These are phyloP conservation scores for Sporothrix euskadiensis DNA, from an alignment of 2,329 filamentous ascomycete genomes.

Conservation along the genomic window DNA sequence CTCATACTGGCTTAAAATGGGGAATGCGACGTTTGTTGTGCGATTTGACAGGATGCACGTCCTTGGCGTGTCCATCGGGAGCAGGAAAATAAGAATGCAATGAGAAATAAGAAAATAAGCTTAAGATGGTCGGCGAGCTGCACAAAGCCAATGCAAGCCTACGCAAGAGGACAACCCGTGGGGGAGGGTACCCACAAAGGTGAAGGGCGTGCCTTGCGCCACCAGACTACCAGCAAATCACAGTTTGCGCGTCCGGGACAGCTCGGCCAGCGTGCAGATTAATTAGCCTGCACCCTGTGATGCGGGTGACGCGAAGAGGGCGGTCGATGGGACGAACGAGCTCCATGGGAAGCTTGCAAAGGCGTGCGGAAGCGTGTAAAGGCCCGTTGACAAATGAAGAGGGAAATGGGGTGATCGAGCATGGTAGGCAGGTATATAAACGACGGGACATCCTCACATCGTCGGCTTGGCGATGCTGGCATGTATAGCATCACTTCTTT, in stretches of 20 bases:
- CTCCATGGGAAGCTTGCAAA: background rate
- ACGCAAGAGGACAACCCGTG: background rate
- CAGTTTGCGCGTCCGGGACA: conserved; percentile 3
- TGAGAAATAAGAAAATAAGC: background rate
- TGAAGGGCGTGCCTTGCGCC: conserved; percentile 1
- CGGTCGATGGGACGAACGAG: background rate
- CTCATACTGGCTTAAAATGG: conserved; percentile 21
- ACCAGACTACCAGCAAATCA: conserved; percentile 7
- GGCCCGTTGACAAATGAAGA: background rate
- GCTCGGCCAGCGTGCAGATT: conserved; percentile 10
- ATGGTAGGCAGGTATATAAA: background rate
- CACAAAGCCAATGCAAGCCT: background rate
- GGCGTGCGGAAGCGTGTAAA: background rate
- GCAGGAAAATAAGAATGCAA: background rate
- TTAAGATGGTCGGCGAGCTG: conserved; percentile 2
- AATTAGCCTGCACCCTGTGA: conserved; percentile 13
- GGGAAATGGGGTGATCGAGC: no score
- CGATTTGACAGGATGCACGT: background rate
- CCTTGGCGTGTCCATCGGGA: background rate
- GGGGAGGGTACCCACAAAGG: background rate
- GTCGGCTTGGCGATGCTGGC: background rate
- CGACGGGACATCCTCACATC: background rate
- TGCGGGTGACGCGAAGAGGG: conserved; percentile 1
- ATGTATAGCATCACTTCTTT: background rate
- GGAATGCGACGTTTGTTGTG: conserved; percentile 1